Evolutionary conservation across 1,284 basidiomycete genomes (phyloP).

Genomic region (Cerioporus squamosus): DNA sequence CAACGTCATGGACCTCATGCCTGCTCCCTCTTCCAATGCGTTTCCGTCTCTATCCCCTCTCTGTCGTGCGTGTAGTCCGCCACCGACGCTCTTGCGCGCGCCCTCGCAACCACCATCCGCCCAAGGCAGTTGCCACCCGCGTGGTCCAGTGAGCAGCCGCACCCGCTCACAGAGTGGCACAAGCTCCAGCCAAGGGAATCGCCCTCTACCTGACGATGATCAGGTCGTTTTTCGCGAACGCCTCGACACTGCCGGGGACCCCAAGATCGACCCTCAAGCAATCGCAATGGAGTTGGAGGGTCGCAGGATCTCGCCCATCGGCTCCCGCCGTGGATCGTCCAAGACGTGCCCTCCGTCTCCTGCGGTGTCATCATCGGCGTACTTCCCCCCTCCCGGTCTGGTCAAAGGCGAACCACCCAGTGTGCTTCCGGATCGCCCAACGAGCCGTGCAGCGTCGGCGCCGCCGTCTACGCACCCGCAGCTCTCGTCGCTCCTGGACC

Average conservation of each 20-base stretch:
- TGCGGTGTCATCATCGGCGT: neutral
- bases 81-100: neutral
- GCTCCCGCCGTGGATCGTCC: neutral
- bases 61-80: neutral
- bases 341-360: slow-evolving; percentile 1
- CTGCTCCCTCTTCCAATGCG: neutral
- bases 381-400: neutral
- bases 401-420: too few relatives aligned
- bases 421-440: neutral
- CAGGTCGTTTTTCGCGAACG: neutral
- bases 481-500: too few relatives aligned
- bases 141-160: neutral
- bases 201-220: too few relatives aligned
- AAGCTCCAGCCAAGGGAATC: too few relatives aligned
- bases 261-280: neutral
- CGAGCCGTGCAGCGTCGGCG: too few relatives aligned
- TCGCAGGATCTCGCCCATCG: neutral
- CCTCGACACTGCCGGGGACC: neutral
- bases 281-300: neutral
- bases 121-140: neutral
- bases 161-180: neutral
- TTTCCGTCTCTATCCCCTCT: neutral
- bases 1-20: neutral
- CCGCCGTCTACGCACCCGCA: too few relatives aligned
- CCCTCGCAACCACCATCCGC: neutral